A percentile compares a stretch with the other conserved stretches of the same genome.
These are phyloP conservation scores for Gossypium lobatum DNA, from an alignment of 441 rosid genomes.

Conservation along the genomic window DNA sequence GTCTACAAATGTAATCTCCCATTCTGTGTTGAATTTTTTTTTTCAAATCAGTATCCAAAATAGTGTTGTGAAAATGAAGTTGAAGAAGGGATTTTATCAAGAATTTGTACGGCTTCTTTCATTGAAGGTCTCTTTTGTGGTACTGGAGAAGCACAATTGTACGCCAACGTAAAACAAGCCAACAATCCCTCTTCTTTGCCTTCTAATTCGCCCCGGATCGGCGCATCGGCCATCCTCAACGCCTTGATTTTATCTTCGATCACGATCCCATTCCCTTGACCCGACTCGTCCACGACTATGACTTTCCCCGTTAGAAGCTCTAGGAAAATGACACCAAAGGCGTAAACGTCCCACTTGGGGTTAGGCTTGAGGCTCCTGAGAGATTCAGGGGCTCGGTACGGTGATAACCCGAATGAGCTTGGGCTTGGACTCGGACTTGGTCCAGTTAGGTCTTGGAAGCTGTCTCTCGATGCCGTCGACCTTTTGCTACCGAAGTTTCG, in stretches of 20 bases:
- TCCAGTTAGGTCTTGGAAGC: slow-evolving; percentile 48
- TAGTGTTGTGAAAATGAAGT: slow-evolving; percentile 21
- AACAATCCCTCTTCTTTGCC: slow-evolving; percentile 73
- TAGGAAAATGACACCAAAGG: slow-evolving; percentile 67
- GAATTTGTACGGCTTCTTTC: slow-evolving; percentile 63
- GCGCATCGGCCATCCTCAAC: slow-evolving; percentile 58
- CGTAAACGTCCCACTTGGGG: slow-evolving; percentile 78
- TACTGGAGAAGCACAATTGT: slow-evolving; percentile 61
- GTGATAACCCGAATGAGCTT: slow-evolving; percentile 54
- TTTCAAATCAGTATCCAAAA: slow-evolving; percentile 23
- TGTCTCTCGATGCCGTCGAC: slow-evolving; percentile 60
- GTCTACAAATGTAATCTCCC: slow-evolving; percentile 11
- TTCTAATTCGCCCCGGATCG: slow-evolving; percentile 59
- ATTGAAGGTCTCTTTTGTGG: slow-evolving; percentile 78
- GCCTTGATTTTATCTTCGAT: slow-evolving; percentile 59
- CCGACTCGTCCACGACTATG: slow-evolving; percentile 58
- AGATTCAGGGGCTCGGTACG: slow-evolving; percentile 72
- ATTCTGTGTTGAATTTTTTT: background rate
- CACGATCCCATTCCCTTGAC: slow-evolving; percentile 58
- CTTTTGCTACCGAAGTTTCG: slow-evolving; percentile 79
- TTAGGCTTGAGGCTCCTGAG: slow-evolving; percentile 67
- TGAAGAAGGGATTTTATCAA: slow-evolving; percentile 54
- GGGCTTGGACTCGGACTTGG: slow-evolving; percentile 82
- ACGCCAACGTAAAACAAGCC: slow-evolving; percentile 65
- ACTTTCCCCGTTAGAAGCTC: slow-evolving; percentile 75